phyloP scores from a whole-genome alignment of 805 yeast genomes.

The Komagataella phaffii region DNA sequence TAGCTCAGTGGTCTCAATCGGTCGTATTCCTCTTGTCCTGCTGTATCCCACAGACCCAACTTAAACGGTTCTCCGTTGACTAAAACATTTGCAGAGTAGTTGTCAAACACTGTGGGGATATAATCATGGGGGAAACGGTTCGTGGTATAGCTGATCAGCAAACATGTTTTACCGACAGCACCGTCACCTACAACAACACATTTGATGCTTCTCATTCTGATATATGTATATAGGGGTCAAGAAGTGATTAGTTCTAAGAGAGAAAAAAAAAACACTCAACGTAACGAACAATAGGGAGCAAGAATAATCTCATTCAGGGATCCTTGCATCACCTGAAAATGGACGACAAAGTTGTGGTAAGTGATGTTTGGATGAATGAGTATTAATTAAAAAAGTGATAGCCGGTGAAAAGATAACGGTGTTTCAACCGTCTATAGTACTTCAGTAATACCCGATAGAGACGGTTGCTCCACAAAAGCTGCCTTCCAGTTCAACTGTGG shows the following conservation, averaged over 20 bases:
- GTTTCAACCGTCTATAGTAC: too few species aligned
- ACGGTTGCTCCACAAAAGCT: too few species aligned
- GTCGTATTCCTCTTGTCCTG: constrained; percentile 90
- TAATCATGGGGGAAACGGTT: constrained; percentile 89
- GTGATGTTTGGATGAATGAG: neutral
- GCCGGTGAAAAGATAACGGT: neutral
- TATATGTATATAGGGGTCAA: neutral
- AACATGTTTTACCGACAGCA: constrained; percentile 90
- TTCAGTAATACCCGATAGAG: too few species aligned
- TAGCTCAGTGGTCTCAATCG: constrained; percentile 79
- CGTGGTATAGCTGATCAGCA: constrained; percentile 79
- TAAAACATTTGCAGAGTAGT: constrained; percentile 78
- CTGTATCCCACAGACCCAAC: constrained; percentile 90
- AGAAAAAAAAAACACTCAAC: neutral
- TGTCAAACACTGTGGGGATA: constrained; percentile 90
- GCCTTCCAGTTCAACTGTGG: too few species aligned
- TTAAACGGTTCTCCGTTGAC: constrained; percentile 73
- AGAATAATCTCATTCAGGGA: neutral
- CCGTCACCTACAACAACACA: constrained; percentile 93
- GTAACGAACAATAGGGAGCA: neutral
- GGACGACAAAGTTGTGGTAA: neutral
- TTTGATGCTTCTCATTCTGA: constrained; percentile 73
- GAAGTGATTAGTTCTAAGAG: neutral
- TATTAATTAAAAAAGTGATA: neutral
- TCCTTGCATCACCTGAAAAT: neutral